Conservation (phyloP, 75 land plant genomes). For the Cunninghamia lanceolata region DNA sequence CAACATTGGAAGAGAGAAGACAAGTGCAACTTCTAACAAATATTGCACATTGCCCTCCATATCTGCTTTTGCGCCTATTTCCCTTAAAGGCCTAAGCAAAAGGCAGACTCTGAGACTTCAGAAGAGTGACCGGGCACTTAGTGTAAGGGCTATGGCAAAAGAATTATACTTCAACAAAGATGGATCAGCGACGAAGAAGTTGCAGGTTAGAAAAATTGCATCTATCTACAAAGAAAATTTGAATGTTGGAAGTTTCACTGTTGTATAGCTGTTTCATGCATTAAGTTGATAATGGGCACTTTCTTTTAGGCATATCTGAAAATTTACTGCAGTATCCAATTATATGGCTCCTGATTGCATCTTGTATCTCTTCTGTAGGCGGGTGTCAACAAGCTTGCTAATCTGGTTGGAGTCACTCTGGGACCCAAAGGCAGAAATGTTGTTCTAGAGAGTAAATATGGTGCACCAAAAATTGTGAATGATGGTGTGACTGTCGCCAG, state of each 20-base stretch:
- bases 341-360: neutral
- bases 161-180: conserved; percentile 85
- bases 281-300: neutral
- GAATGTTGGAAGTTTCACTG: neutral
- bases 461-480: conserved; percentile 89
- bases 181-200: conserved; percentile 71
- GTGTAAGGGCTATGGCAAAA: conserved; percentile 42
- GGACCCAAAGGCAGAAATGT: conserved; percentile 91
- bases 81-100: neutral
- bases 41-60: neutral
- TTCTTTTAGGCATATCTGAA: neutral
- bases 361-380: conserved; percentile 37
- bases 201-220: conserved; percentile 43
- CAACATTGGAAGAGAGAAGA: conserved; percentile 6
- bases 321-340: neutral
- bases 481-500: conserved; percentile 95
- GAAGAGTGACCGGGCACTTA: neutral
- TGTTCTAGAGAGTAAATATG: conserved; percentile 76
- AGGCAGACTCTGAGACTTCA: neutral
- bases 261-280: neutral
- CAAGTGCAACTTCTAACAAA: neutral
- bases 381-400: conserved; percentile 76
- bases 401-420: conserved; percentile 74
- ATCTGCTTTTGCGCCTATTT: neutral
- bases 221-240: neutral